A percentile compares a stretch with the other conserved stretches of the same genome.
Conservation (phyloP, 2,329 filamentous ascomycete genomes). For the Mariannaea elegans region DNA sequence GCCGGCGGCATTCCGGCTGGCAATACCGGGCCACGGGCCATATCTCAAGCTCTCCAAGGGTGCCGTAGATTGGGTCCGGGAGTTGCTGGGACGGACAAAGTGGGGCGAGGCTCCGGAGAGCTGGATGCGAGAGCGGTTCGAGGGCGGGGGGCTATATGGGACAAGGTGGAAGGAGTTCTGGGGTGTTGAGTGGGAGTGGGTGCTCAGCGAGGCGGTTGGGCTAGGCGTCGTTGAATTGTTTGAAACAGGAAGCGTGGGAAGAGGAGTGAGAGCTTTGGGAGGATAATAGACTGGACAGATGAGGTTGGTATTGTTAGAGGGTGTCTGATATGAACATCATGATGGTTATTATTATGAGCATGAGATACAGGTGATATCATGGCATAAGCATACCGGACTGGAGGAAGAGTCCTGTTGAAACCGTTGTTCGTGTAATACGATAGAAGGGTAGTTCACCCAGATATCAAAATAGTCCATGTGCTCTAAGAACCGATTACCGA, state of each 20-base stretch:
- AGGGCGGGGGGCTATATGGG: slow-evolving; percentile 63
- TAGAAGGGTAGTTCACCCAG: too few species aligned
- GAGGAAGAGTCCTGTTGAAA: too few species aligned
- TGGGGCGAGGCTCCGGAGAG: slow-evolving; percentile 71
- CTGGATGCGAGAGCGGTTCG: slow-evolving; percentile 73
- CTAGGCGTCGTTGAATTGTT: slow-evolving; percentile 77
- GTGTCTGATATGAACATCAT: too few species aligned
- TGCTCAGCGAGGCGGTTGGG: slow-evolving; percentile 75
- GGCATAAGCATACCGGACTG: too few species aligned
- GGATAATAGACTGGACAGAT: not conserved
- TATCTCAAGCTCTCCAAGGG: slow-evolving; percentile 72
- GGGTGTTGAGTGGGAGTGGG: slow-evolving; percentile 76
- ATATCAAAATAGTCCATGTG: too few species aligned
- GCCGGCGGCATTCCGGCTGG: slow-evolving; percentile 58
- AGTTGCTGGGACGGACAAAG: slow-evolving; percentile 65
- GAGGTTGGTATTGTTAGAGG: not conserved
- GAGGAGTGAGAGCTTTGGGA: slow-evolving; percentile 62
- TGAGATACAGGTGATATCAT: too few species aligned
- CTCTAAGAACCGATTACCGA: too few species aligned
- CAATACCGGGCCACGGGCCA: slow-evolving; percentile 72
- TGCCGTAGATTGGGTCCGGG: slow-evolving; percentile 69
- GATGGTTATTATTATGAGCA: too few species aligned
- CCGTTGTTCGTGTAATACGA: too few species aligned
- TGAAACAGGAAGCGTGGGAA: slow-evolving; percentile 77
- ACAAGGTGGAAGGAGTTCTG: slow-evolving; percentile 72